A percentile compares a stretch with the other conserved stretches of the same genome.
These are phyloP conservation scores for Pythium scleroteichum DNA, from an alignment of 352 stramenopile genomes.

Conservation along the genomic window DNA sequence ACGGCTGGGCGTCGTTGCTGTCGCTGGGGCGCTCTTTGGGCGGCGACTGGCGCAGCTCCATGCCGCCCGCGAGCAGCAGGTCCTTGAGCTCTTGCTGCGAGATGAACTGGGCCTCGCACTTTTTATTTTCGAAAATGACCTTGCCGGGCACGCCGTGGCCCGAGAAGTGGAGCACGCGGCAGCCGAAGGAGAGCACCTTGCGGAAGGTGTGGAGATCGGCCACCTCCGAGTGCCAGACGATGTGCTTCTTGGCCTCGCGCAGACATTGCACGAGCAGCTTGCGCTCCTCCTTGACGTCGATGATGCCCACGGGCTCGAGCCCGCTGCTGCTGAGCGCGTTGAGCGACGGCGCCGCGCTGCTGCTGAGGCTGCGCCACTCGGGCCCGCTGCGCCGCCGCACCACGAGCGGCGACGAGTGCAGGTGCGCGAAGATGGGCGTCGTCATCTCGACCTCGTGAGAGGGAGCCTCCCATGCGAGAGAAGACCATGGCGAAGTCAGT, in stretches of 20 bases:
- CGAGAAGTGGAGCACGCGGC: slow-evolving; percentile 77
- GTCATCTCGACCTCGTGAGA: slow-evolving; percentile 4
- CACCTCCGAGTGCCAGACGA: slow-evolving; percentile 80
- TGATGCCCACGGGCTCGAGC: slow-evolving; percentile 82
- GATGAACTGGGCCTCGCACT: slow-evolving; percentile 82
- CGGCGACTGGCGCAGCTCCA: slow-evolving; percentile 29
- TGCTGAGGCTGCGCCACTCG: slow-evolving; percentile 65
- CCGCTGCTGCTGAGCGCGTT: slow-evolving; percentile 33
- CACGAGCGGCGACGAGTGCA: slow-evolving; percentile 84
- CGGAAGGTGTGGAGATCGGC: slow-evolving; percentile 80
- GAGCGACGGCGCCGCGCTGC: slow-evolving; percentile 8
- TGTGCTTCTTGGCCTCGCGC: slow-evolving; percentile 57
- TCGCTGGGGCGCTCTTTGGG: slow-evolving; percentile 7
- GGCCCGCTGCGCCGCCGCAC: slow-evolving; percentile 54
- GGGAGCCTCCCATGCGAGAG: neutral
- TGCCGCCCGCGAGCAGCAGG: slow-evolving; percentile 65
- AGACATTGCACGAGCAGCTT: slow-evolving; percentile 74
- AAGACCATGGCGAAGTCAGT: neutral
- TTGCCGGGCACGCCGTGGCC: slow-evolving; percentile 73
- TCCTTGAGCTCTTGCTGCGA: slow-evolving; percentile 79
- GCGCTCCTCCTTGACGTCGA: slow-evolving; percentile 80
- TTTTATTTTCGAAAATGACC: slow-evolving; percentile 82
- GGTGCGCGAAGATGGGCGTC: slow-evolving; percentile 69
- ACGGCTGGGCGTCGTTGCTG: neutral
- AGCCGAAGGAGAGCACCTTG: slow-evolving; percentile 79